phyloP scores from a whole-genome alignment of 73 alveolate species.

The Tetrahymena borealis region DNA sequence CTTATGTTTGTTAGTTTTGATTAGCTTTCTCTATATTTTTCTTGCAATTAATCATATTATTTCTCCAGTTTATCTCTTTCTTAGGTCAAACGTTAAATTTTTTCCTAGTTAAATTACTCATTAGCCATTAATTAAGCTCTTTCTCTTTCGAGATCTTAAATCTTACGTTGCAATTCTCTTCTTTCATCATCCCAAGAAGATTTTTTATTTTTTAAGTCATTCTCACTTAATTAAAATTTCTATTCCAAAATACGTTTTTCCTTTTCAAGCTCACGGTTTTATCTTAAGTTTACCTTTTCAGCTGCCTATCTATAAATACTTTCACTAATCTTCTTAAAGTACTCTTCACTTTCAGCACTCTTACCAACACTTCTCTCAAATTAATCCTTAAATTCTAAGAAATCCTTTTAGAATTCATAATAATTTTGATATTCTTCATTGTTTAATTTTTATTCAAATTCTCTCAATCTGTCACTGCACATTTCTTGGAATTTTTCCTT shows the following conservation, averaged over 20 bases:
- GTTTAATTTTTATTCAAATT: slow-evolving; percentile 10
- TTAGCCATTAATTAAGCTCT: slow-evolving; percentile 8
- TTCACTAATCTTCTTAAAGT: slow-evolving; percentile 31
- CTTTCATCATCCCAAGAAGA: background rate
- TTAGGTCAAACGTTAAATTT: background rate
- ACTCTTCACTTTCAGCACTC: slow-evolving; percentile 2
- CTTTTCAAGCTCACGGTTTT: background rate
- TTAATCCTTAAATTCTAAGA: slow-evolving; percentile 29
- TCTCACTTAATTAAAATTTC: slow-evolving; percentile 7
- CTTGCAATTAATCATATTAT: background rate
- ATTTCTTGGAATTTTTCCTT: background rate
- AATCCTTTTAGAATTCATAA: slow-evolving; percentile 29
- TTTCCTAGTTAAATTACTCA: background rate
- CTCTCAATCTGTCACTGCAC: background rate
- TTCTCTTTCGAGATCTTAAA: slow-evolving; percentile 4
- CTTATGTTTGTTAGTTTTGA: background rate
- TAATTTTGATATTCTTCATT: slow-evolving; percentile 34
- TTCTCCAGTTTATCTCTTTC: background rate
- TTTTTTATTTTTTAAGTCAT: background rate
- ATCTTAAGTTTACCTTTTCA: slow-evolving; percentile 9
- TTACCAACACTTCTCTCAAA: slow-evolving; percentile 27
- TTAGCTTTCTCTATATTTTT: background rate
- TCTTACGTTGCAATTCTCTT: background rate
- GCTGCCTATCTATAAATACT: slow-evolving; percentile 28
- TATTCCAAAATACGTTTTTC: slow-evolving; percentile 14